Evolutionary conservation across 257 asterid species (phyloP).

Genomic region (Haberlea rhodopensis): DNA sequence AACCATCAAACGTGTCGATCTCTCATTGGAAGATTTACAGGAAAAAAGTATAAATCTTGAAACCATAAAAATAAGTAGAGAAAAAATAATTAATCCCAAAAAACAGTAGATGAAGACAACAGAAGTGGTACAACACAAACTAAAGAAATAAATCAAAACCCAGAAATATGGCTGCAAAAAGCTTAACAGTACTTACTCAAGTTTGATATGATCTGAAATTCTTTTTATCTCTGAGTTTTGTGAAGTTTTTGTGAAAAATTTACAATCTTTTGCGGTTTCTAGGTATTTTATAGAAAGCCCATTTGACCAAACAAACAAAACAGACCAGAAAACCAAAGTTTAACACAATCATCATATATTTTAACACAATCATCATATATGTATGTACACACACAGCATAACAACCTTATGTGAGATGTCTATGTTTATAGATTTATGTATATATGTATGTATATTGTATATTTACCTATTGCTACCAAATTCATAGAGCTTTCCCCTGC

Average conservation of each 20-base stretch:
- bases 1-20: constrained; percentile 50
- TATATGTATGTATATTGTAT: background rate
- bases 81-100: background rate
- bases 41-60: constrained; percentile 32
- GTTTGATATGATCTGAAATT: background rate
- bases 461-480: constrained; percentile 70
- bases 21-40: constrained; percentile 35
- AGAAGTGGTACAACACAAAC: background rate
- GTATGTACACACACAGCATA: background rate
- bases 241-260: constrained; percentile 1
- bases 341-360: constrained; percentile 11
- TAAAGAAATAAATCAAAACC: constrained; percentile 20
- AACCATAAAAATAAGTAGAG: constrained; percentile 8
- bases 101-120: background rate
- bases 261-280: background rate
- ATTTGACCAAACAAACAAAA: constrained; percentile 16
- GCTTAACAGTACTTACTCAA: constrained; percentile 20
- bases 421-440: background rate
- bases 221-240: background rate
- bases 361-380: background rate
- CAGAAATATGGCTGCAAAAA: constrained; percentile 18
- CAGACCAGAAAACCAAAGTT: constrained; percentile 4
- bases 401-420: background rate
- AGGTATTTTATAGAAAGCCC: constrained; percentile 18
- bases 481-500: constrained; percentile 88